Evolutionary conservation across 208 protist species (phyloP), one percentile per base, ranked within the genome.

Genomic region (Wallacemonas collosoma): DNA sequence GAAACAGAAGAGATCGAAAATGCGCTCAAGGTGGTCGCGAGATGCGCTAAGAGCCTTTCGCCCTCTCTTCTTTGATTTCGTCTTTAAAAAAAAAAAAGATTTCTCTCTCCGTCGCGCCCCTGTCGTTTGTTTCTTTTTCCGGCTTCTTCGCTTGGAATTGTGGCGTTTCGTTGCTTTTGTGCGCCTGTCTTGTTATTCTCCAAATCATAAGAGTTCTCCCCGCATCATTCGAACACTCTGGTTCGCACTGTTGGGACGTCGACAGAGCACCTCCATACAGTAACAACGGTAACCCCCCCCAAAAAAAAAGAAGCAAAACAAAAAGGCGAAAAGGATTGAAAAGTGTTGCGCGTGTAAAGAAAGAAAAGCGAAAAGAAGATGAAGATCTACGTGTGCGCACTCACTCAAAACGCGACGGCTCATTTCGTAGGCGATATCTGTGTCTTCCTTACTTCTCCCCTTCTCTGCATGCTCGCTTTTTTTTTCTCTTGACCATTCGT

Each of bases 61-160:
- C 36, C 61, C 51, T 44, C 2, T 75, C 3, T 74, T 74, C 48
- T 26, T 65, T 48, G 8, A 48, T 68, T 54, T 67, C 50, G 35
- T 47, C 12, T 36, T 50, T n/a, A n/a, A n/a, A n/a, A n/a, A n/a
- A n/a, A n/a, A n/a, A n/a, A n/a, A n/a, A n/a, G n/a, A n/a, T n/a
- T 26, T 26, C 26, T 26, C 26, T 26, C 26, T 26, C 26, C 26
- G 26, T 26, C 26, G 26, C 26, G 26, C 26, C 26, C 26, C 26
- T 26, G 26, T 26, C 26, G 26, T 26, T 26, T 26, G 26, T 26
- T 26, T 26, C 26, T 50, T 50, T 50, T 12, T 50, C 45, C 45
- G 6, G 45, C 45, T 14, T 6, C 8, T 14, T 50, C 45, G 45
- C 12, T 12, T 50, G 45, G 45, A 50, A 50, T 12, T 6, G 12